Evolutionary conservation across 75 land plant genomes (phyloP), one percentile per base, ranked within the genome.

Genomic region (Adiantum capillusveneris): DNA sequence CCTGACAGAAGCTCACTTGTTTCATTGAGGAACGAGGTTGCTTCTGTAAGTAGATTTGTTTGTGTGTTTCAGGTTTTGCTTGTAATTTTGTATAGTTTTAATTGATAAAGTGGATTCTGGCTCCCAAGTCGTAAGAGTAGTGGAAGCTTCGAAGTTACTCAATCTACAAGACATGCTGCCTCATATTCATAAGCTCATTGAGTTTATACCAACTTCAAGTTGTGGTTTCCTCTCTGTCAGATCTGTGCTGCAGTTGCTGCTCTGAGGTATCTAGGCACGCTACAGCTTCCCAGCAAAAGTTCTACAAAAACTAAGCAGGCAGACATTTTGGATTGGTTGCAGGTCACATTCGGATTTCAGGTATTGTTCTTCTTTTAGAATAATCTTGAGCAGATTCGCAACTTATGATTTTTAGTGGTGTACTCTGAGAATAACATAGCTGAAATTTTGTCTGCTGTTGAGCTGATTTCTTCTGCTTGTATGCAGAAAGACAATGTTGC

Each of bases 261-360:
- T 45, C 57, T 95, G 49, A 55, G 81, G 44, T 84, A 90, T 56
- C 80, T 77, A 57, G 76, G 71, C 21, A 84, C 87, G 41, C 69
- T 95, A 66, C 90, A 85, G 86, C 92, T 86, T 1, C 19, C 76
- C 19, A 31, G 61, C 26, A 74, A 70, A 55, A 69, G 80, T 0
- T 80, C 64, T 56, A 81, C 81, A 36, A 94, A 82, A 67, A 27
- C 92, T 25, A 77, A 73, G 36, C 88, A 84, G 30, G 51, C 82
- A 53, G 99, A 95, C 56, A 70, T 92, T 66, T 83, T 95, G 48
- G 99, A 95, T 59, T 95, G 96, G 96, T 69, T 95, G 19, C 86
- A 94, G 50, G 82, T 79, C 18, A 80, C 84, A 88, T 95, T 95
- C 61, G 99, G 99, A 12, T 95, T 95, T 69, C 99, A 95, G 92